Evolutionary conservation across 805 yeast species (phyloP), one percentile per base, ranked within the genome.

Genomic region (Candida montana): DNA sequence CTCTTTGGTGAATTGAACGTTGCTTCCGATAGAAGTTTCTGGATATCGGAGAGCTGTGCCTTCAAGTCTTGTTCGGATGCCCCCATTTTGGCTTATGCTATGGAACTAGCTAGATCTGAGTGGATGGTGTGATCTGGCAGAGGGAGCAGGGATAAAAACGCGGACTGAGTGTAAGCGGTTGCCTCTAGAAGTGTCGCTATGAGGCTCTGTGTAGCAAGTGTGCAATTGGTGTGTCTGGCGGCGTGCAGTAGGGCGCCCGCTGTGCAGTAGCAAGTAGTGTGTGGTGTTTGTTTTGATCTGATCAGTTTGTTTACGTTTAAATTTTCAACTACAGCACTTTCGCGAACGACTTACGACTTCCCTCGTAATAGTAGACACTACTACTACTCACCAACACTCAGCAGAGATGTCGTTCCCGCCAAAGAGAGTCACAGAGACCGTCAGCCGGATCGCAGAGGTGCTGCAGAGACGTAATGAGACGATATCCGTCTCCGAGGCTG

Each of bases 401-500:
- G n/a, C n/a, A n/a, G n/a, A 21, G 24, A 35, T 41, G 42, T 31
- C 44, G 1, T 84, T 84, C 52, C 91, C 91, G 13, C 86, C 90
- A 3, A 59, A 61, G 7, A 77, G 74, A 15, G 66, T 82, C 5
- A 59, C 65, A 32, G 53, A 45, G 19, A 63, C 79, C 9, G 88
- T 84, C 3, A 55, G 57, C 9, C 63, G 69, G 54, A 84, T 87
- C 33, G 80, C 93, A 0, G 62, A 58, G 28, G 65, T 79, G 5
- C 68, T 87, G 19, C 62, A 74, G 16, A 56, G 59, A 16, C 67
- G 79, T 21, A 61, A 70, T 12, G 80, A 81, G 57, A 83, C 95
- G 1, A 64, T 87, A 18, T 85, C 95, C 0, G 82, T 84, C 1
- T 79, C 90, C 6, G 96, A 87, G 54, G 89, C 90, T 3, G 95